Base-by-base conservation (phyloP, 2,329 filamentous ascomycete species). In the Hypoxylon sp. region DNA sequence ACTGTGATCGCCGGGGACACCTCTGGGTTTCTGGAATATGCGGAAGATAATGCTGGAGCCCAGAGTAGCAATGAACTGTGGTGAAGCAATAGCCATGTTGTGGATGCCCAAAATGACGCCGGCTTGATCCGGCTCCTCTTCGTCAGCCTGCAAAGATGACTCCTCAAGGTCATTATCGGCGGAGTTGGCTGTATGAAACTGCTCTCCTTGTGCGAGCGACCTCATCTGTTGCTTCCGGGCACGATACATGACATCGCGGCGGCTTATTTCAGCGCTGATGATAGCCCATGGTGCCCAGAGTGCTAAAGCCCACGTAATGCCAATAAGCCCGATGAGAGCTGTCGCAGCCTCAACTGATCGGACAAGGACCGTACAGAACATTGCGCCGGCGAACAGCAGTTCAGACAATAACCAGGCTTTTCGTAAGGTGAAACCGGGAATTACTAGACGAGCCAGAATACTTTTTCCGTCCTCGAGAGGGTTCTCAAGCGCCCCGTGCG, bases 231-330 rank as follows among this genome's bases (percentile, higher is more conserved):
- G 75, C 60, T 75, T 74, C 54, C 67, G 76, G 2, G 80, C 78
- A 20, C 84, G 83, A 22, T 82, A 76, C 16, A 79, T 68, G 40
- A 90, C 88, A 75, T 97, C 92, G 4, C 93, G 89, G 64, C 90
- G 91, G 65, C 91, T 92, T 67, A 98, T 94, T 78, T 98, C 95
- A 4, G 93, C 93, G 46, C 93, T 93, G 76, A 98, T 97, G 72
- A 98, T 91, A 38, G 95, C 94, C 81, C 95, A 98, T 0, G 95
- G 95, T 0, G 94, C 95, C 95, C 95, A 98, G 24, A 96, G 87
- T 1, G 93, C 93, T 73, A 97, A 82, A 20, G 94, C 93, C 95
- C 95, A 98, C 0, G 93, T 93, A 62, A 98, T 89, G 32, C 95
- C 95, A 49, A 97, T 89, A 22, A 96, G 81, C 1, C 89, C 92